These are phyloP conservation scores for Lichtheimia ornata DNA, from an alignment of 371 early-diverging fungal genomes.

Conservation along the genomic window DNA sequence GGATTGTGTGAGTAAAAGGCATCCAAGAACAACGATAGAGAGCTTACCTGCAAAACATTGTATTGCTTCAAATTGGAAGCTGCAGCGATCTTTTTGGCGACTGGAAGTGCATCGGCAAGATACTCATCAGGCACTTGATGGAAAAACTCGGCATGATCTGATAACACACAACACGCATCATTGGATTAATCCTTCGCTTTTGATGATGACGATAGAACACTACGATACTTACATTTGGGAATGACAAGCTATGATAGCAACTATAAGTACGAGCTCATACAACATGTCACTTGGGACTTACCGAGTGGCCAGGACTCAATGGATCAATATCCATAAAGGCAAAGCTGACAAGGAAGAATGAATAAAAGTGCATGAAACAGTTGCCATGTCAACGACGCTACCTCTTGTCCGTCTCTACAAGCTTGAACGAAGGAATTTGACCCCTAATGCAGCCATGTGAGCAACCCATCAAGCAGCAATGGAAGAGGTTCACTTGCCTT, in stretches of 20 bases:
- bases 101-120: slow-evolving; percentile 82
- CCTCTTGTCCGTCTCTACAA: slow-evolving; percentile 82
- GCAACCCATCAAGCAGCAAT: background rate
- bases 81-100: slow-evolving; percentile 86
- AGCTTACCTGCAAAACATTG: slow-evolving; percentile 85
- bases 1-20: too few relatives aligned
- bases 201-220: background rate
- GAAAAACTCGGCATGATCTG: slow-evolving; percentile 87
- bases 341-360: slow-evolving; percentile 36
- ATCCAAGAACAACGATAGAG: background rate
- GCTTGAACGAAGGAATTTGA: slow-evolving; percentile 80
- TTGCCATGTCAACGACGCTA: slow-evolving; percentile 28
- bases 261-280: background rate
- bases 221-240: slow-evolving; percentile 69
- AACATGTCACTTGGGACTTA: slow-evolving; percentile 48
- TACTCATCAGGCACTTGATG: slow-evolving; percentile 88
- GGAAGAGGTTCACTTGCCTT: slow-evolving; percentile 29
- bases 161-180: background rate
- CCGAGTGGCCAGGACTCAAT: slow-evolving; percentile 77
- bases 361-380: background rate
- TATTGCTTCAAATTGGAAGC: slow-evolving; percentile 74
- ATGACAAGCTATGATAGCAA: slow-evolving; percentile 66
- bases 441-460: slow-evolving; percentile 43
- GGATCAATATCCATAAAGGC: slow-evolving; percentile 82
- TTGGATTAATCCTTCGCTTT: background rate